Conservation (phyloP, 495 filamentous ascomycete genomes). For the Aspergillus kassunensis region DNA sequence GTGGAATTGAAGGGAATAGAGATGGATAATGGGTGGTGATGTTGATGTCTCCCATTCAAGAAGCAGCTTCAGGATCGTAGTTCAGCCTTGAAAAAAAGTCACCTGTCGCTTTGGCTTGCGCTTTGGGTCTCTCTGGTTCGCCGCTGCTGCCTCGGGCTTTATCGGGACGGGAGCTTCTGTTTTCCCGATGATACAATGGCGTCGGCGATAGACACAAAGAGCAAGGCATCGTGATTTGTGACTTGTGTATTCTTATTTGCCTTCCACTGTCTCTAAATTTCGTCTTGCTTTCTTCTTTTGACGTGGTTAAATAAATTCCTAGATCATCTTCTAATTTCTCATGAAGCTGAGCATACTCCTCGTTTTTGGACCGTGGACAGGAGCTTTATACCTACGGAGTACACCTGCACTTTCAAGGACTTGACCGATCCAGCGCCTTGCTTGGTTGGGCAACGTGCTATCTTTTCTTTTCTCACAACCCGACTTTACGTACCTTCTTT, state of each 20-base stretch:
- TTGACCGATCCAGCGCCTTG: not conserved
- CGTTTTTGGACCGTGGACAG: too few relatives aligned
- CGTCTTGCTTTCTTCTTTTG: too few relatives aligned
- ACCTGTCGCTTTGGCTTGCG: constrained; percentile 28
- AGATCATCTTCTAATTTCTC: too few relatives aligned
- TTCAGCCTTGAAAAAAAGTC: constrained; percentile 29
- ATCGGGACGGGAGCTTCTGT: constrained; percentile 20
- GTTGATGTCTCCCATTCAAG: constrained; percentile 1
- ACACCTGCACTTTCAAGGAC: not conserved
- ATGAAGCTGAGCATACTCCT: too few relatives aligned
- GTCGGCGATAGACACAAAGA: not conserved
- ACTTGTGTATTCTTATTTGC: not conserved
- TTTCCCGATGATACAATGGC: constrained; percentile 17
- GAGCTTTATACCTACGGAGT: too few relatives aligned
- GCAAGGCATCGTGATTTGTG: not conserved
- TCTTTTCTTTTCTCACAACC: constrained; percentile 2
- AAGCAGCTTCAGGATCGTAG: constrained; percentile 3
- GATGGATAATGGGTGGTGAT: constrained; percentile 5
- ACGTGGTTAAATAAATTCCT: too few relatives aligned
- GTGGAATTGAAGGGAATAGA: not conserved
- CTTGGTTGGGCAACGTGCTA: constrained; percentile 9
- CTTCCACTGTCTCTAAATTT: too few relatives aligned
- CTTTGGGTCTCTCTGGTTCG: constrained; percentile 27
- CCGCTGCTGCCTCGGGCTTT: constrained; percentile 21
- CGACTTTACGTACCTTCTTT: not conserved